Evolutionary conservation across 139 green algal species (phyloP), one percentile per base, ranked within the genome.

Genomic region (Chlorella sp.): DNA sequence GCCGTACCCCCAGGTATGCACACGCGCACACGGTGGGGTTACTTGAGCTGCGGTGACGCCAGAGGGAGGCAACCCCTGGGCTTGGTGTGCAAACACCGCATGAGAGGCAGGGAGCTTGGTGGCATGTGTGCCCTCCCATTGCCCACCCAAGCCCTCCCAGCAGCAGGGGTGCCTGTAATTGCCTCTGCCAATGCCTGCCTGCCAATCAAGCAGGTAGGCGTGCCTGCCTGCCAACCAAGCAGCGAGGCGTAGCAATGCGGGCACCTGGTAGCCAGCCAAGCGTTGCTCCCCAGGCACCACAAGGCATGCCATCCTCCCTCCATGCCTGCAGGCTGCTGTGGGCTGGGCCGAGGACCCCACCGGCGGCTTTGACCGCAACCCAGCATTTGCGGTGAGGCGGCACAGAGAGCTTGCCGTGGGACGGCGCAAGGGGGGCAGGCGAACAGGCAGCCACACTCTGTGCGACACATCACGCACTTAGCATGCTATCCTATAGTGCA

Each of bases 281-380:
- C n/a, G n/a, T n/a, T n/a, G n/a, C n/a, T n/a, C n/a, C n/a, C n/a
- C 24, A 34, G 1, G 21, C 68, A 76, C 24, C 68, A 76, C 36
- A 1, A 15, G 24, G 68, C 75, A 53, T 36, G n/a, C 34, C 14
- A 1, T 53, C 12, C 36, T 9, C 36, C 12, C 15, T 81, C 15
- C 75, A 19, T 42, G 19, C 21, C 40, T 64, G 32, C 84, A 88
- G 84, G 53, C 34, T 3, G 77, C 60, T 1, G 12, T 81, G 1
- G 86, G 86, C 18, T 90, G 86, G 86, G 68, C 61, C 1, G 86
- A 90, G 9, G 86, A 90, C 61, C 86, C 77, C 11, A 90, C 86
- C 0, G 86, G 86, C 61, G 39, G 39, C 2, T 91, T 81, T 34
- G 88, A 91, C 37, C 39, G 88, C 0, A 86, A 90, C 64, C 30